Percentiles rank a stretch among this genome's conserved stretches.
phyloP scores from a whole-genome alignment of 352 stramenopile species.

The Phytophthora palmivora region DNA sequence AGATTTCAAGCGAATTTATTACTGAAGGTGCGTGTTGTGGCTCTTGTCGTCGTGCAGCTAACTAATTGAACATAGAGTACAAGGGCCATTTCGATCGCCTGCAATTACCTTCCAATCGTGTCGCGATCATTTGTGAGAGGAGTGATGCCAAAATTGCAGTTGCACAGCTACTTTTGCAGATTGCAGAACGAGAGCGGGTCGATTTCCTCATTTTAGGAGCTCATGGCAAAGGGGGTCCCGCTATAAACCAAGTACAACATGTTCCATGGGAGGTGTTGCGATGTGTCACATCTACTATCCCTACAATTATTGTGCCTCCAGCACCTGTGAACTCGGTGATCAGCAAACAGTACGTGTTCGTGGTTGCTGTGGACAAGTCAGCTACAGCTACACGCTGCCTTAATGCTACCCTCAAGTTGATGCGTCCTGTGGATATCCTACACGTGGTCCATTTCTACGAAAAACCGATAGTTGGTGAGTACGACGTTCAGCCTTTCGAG shows the following conservation, averaged over 20 bases:
- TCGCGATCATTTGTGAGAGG: constrained; percentile 45
- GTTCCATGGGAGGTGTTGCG: constrained; percentile 59
- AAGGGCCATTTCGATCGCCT: constrained; percentile 50
- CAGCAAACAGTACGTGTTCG: constrained; percentile 54
- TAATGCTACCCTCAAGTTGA: constrained; percentile 63
- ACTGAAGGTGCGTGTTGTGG: constrained; percentile 39
- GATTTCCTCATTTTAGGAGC: constrained; percentile 68
- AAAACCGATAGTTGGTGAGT: constrained; percentile 46
- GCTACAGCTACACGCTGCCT: constrained; percentile 37
- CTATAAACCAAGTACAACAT: constrained; percentile 64
- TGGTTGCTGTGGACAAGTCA: constrained; percentile 60
- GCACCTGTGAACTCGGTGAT: constrained; percentile 55
- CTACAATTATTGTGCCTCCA: constrained; percentile 54
- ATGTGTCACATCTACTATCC: constrained; percentile 22
- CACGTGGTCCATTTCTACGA: constrained; percentile 73
- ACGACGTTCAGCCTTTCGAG: constrained; percentile 41
- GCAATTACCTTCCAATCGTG: constrained; percentile 45
- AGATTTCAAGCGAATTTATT: constrained; percentile 70
- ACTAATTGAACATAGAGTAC: constrained; percentile 49
- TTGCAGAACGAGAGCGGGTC: constrained; percentile 23
- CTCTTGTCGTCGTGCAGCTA: neutral
- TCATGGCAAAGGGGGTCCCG: constrained; percentile 64
- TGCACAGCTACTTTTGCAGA: constrained; percentile 46
- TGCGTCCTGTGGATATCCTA: constrained; percentile 49
- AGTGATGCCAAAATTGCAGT: constrained; percentile 30